A percentile compares a stretch with the other conserved stretches of the same genome.
Conservation (phyloP, 2,329 filamentous ascomycete species). For the Sporothrix sp. region DNA sequence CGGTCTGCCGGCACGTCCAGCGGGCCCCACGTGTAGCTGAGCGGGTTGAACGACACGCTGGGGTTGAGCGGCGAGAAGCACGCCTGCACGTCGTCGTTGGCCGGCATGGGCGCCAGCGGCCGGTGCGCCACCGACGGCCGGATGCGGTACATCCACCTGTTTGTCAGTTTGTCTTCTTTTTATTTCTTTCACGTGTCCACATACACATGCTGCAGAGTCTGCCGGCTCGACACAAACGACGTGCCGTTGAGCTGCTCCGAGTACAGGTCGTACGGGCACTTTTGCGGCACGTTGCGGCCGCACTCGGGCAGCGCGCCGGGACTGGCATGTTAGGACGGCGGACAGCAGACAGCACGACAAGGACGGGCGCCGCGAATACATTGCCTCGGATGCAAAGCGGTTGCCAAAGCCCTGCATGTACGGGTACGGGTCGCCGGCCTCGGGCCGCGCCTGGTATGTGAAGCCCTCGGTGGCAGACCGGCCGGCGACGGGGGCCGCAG, state of each 20-base stretch:
- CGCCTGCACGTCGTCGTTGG: constrained; percentile 25
- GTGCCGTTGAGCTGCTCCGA: constrained; percentile 40
- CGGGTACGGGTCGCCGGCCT: constrained; percentile 32
- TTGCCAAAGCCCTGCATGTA: constrained; percentile 50
- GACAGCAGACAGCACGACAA: too few relatives aligned
- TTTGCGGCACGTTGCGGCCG: constrained; percentile 36
- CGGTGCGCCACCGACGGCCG: constrained; percentile 3
- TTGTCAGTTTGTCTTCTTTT: constrained; percentile 10
- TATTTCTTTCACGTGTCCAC: constrained; percentile 24
- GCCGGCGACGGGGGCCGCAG: neutral
- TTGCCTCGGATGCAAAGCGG: constrained; percentile 36
- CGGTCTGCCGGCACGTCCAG: constrained; percentile 24
- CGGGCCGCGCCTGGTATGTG: neutral
- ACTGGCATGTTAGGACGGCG: too few relatives aligned
- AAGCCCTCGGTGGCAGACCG: constrained; percentile 1
- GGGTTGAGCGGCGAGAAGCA: constrained; percentile 39
- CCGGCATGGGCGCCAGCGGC: constrained; percentile 1
- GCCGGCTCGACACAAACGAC: constrained; percentile 25
- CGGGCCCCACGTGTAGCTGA: constrained; percentile 38
- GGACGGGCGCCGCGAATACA: too few relatives aligned
- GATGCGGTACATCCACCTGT: constrained; percentile 11
- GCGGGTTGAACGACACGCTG: constrained; percentile 25
- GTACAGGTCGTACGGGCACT: constrained; percentile 32
- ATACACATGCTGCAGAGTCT: constrained; percentile 26
- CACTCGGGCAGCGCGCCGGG: constrained; percentile 33